Base-by-base conservation (phyloP, 2,329 filamentous ascomycete genomes). In the Alternaria arborescens region DNA sequence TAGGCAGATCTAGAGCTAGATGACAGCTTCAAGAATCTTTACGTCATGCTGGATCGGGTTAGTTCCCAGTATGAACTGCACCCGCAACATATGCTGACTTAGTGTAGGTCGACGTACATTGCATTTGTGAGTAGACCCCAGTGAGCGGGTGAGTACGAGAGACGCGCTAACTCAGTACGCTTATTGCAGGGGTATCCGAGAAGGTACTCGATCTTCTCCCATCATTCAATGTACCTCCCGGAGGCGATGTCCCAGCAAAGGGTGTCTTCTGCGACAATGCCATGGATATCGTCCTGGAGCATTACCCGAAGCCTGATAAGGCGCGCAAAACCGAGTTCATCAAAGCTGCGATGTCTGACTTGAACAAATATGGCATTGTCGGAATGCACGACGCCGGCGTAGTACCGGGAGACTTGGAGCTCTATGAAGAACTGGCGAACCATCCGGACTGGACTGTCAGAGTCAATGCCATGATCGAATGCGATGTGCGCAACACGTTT, bases 181-280 rank as follows among this genome's bases (percentile, higher is more conserved):
- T 12, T 8, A 11, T 50, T 20, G 12, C 11, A 50, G 46, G 46
- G 87, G 88, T 91, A 3, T 91, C 89, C 0, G 80, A 86, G 26
- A 82, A 88, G 18, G 86, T 91, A 2, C 81, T 91, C 3, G 78
- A 84, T 48, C 81, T 91, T 2, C 82, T 92, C 6, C 85, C 88
- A 0, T 68, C 78, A 1, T 79, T 81, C 42, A 72, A 84, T 8
- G 73, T 88, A 2, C 87, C 88, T 1, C 87, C 88, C 1, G 89
- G 89, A 11, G 89, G 89, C 2, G 87, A 90, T 60, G 84, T 91
- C 11, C 88, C 89, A 0, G 87, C 87, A 0, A 82, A 84, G 69
- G 89, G 89, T 42, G 88, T 91, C 10, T 91, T 91, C 67, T 92
- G 89, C 71, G 89, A 92, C 75, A 91, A 91, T 70, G 89, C 89